phyloP scores from a whole-genome alignment of 805 yeast species.

The Ogataea corticis region DNA sequence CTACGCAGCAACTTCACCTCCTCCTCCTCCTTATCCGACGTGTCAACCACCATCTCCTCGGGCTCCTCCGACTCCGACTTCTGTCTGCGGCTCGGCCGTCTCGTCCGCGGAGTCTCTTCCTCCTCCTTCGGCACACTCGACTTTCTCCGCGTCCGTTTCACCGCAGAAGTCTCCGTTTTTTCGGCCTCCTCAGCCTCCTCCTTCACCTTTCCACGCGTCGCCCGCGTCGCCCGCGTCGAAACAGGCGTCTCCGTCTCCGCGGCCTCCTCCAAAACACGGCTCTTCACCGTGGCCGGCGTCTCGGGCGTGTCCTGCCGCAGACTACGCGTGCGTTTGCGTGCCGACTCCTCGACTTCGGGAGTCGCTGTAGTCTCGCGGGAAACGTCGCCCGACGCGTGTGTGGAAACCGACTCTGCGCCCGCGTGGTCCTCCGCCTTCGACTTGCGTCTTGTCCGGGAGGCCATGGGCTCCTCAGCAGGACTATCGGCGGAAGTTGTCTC shows the following conservation, averaged over 20 bases:
- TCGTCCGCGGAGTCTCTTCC: constrained; percentile 11
- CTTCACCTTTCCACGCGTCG: constrained; percentile 3
- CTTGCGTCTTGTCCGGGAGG: constrained; percentile 13
- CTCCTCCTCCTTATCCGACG: constrained; percentile 5
- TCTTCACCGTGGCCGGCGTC: constrained; percentile 1
- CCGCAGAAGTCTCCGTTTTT: constrained; percentile 10
- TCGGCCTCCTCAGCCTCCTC: constrained; percentile 4
- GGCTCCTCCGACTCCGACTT: constrained; percentile 8
- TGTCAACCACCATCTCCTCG: constrained; percentile 3
- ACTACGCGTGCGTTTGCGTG: background rate
- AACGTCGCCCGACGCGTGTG: no score
- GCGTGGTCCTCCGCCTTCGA: constrained; percentile 7
- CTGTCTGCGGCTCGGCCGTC: constrained; percentile 3
- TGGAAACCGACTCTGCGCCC: background rate
- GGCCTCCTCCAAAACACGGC: background rate
- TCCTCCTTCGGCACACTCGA: constrained; percentile 6
- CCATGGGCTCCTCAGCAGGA: constrained; percentile 6
- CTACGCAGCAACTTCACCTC: constrained; percentile 10
- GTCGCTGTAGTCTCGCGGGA: no score
- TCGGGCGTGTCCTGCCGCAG: background rate
- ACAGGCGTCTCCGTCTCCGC: constrained; percentile 3
- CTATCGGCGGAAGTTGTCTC: no score
- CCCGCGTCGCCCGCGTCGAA: background rate
- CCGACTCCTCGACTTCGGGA: background rate
- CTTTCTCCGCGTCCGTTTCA: constrained; percentile 8